phyloP scores from a whole-genome alignment of 2,329 filamentous ascomycete species.

The Stagonosporopsis chrysanthemi region DNA sequence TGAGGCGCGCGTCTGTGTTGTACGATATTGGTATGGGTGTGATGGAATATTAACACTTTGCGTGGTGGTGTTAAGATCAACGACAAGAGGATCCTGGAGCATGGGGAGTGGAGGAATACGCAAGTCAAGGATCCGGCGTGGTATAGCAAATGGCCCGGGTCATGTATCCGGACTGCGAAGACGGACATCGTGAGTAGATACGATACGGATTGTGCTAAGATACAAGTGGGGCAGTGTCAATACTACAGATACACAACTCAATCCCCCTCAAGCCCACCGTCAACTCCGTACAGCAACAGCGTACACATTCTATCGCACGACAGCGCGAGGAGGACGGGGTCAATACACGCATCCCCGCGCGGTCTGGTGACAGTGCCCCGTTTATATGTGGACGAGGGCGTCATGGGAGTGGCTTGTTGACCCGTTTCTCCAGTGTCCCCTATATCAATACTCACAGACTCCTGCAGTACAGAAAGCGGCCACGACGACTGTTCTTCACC shows the following conservation, averaged over 20 bases:
- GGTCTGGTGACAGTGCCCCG: background rate
- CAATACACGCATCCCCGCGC: background rate
- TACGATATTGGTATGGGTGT: background rate
- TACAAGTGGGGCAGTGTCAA: background rate
- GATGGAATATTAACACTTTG: background rate
- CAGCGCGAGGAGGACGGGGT: background rate
- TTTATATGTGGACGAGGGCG: background rate
- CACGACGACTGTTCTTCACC: background rate
- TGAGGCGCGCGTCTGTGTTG: background rate
- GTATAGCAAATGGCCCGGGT: slow-evolving; percentile 14
- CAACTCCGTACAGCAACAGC: background rate
- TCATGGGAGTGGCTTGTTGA: background rate
- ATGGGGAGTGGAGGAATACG: slow-evolving; percentile 20
- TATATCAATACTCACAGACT: background rate
- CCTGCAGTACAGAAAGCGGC: background rate
- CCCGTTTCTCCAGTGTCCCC: background rate
- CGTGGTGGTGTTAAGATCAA: slow-evolving; percentile 18
- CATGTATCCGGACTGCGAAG: background rate
- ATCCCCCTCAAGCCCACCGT: background rate
- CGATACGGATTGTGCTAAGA: background rate
- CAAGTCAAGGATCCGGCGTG: slow-evolving; percentile 24
- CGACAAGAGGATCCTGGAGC: slow-evolving; percentile 26
- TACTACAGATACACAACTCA: background rate
- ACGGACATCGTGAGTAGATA: background rate
- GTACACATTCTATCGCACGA: background rate